These are phyloP conservation scores for Zygosaccharomyces pseudobailii DNA, from an alignment of 1,139 yeast species.

Conservation along the genomic window DNA sequence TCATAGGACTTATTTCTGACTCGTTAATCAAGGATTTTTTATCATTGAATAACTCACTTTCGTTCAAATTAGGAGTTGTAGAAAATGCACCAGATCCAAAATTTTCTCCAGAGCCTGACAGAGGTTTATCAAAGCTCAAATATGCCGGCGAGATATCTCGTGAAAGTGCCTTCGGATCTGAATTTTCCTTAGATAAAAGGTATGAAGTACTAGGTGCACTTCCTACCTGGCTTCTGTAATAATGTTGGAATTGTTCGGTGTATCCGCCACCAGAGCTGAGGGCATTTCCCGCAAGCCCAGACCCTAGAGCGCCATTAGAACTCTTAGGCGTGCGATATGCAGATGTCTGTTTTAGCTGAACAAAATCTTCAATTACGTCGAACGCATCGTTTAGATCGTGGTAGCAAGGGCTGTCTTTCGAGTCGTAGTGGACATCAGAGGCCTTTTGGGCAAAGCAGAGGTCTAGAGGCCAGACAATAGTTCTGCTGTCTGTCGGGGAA, in stretches of 20 bases:
- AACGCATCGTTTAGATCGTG: constrained; percentile 31
- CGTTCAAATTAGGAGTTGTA: constrained; percentile 26
- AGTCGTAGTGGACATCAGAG: constrained; percentile 5
- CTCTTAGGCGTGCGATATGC: constrained; percentile 36
- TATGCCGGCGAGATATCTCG: constrained; percentile 17
- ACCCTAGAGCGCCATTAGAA: constrained; percentile 19
- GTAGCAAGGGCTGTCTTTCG: constrained; percentile 8
- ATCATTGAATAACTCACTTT: constrained; percentile 22
- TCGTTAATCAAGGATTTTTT: constrained; percentile 16
- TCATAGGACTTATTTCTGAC: constrained; percentile 16
- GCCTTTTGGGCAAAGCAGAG: constrained; percentile 53
- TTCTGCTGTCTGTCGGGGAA: constrained; percentile 50
- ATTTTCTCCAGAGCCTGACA: constrained; percentile 17
- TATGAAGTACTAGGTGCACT: constrained; percentile 13
- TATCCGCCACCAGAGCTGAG: constrained; percentile 33
- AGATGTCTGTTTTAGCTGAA: constrained; percentile 36
- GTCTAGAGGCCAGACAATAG: constrained; percentile 66
- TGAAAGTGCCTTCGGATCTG: constrained; percentile 16
- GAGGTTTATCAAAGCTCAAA: constrained; percentile 14
- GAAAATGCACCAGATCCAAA: constrained; percentile 21
- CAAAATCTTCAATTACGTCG: constrained; percentile 37
- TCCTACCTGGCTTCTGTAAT: constrained; percentile 20
- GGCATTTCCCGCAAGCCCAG: constrained; percentile 26
- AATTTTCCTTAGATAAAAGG: constrained; percentile 8
- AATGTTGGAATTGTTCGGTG: constrained; percentile 32